phyloP scores from a whole-genome alignment of 1,284 basidiomycete genomes.

The Papiliotrema terrestris region DNA sequence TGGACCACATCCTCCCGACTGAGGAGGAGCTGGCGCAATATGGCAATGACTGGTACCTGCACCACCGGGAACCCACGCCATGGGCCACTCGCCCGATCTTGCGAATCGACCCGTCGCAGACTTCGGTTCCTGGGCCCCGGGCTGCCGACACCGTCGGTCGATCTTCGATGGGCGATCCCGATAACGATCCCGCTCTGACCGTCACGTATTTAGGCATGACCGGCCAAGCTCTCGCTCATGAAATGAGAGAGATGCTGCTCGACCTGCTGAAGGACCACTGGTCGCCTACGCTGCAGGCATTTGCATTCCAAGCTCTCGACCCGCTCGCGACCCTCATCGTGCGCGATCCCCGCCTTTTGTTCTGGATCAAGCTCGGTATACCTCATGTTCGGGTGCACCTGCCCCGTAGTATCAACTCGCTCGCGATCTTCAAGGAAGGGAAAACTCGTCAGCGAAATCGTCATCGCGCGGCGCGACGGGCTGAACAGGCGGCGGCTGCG shows the following conservation, averaged over 20 bases:
- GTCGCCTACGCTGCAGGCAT: conserved; percentile 20
- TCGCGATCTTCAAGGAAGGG: conserved; percentile 26
- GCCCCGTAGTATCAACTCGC: conserved; percentile 18
- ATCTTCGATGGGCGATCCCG: no score
- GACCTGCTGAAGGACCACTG: conserved; percentile 17
- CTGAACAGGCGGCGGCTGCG: neutral
- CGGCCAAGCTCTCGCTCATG: conserved; percentile 11
- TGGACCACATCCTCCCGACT: neutral
- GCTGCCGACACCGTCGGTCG: no score
- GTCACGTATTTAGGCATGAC: no score
- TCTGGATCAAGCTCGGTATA: conserved; percentile 22
- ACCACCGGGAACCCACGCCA: neutral
- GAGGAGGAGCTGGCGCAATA: neutral
- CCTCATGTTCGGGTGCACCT: conserved; percentile 31
- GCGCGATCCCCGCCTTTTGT: conserved; percentile 19
- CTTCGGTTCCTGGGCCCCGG: no score
- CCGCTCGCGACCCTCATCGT: conserved; percentile 25
- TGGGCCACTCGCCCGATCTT: no score
- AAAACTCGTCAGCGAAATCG: conserved; percentile 17
- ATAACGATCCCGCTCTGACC: no score
- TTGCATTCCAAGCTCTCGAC: conserved; percentile 27
- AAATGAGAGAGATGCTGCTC: conserved; percentile 12
- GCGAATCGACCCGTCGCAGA: no score
- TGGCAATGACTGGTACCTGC: neutral
- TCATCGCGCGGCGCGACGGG: conserved; percentile 2